Evolutionary conservation across 2,329 filamentous ascomycete genomes (phyloP), one percentile per base, ranked within the genome.

Genomic region (Ophiosphaerella narmari): DNA sequence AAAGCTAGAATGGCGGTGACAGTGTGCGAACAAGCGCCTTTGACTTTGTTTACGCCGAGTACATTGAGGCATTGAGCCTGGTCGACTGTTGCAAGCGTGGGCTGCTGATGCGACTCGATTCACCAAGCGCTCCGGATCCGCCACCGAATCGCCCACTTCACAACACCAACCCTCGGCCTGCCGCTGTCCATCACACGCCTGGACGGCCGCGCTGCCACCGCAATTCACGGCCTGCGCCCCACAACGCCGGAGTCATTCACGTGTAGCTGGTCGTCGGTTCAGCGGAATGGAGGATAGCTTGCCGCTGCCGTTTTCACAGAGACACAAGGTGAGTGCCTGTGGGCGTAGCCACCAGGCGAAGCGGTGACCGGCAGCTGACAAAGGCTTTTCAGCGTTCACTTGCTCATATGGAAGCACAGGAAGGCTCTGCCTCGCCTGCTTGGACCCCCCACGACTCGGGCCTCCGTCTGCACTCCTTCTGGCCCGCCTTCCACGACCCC

Each of bases 241-340:
- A 21, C 43, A 18, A 23, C 46, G 21, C 40, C 37, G 13, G 32
- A 46, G 39, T 33, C 23, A 37, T 29, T 23, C 41, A 36, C 36
- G 31, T 33, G 46, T 36, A 26, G 31, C 24, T 29, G 26, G 11
- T 39, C 34, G 38, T 40, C 34, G 33, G 46, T 39, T 42, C 40
- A 45, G 51, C 55, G 66, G 64, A 54, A 71, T 68, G 64, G 69
- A 69, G 36, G 57, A 50, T 52, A 59, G 62, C 39, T 44, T 67
- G 51, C 58, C 57, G 34, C 68, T 66, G 52, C 66, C 66, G 48
- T 71, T 63, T 49, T 57, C 60, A 56, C 66, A 66, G 50, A 61
- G 66, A 64, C 60, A 67, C 34, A 73, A 73, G 68, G 68, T 71
- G 46, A 57, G 67, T 62, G 44, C 50, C 50, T 32, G 24, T 24